Evolutionary conservation across 371 early-diverging fungal genomes (phyloP).

Genomic region (Rhizopus delemar): DNA sequence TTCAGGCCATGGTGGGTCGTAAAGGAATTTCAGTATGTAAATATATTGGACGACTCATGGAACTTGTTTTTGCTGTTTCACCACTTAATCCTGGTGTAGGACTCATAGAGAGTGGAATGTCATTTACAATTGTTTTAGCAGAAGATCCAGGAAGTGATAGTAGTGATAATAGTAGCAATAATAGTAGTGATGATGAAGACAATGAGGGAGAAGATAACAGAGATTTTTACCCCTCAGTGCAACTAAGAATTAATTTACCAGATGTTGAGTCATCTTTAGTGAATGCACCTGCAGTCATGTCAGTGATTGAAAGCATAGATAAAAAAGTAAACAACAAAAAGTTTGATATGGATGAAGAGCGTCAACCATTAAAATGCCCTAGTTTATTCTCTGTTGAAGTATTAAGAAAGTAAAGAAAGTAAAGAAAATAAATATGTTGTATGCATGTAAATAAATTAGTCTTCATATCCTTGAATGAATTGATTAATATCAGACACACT

Average conservation of each 20-base stretch:
- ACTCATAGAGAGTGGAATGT: slow-evolving; percentile 33
- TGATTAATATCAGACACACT: slow-evolving; percentile 37
- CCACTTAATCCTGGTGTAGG: slow-evolving; percentile 45
- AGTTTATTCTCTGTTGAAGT: slow-evolving; percentile 25
- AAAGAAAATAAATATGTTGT: neutral
- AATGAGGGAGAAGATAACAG: slow-evolving; percentile 2
- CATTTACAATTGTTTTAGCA: slow-evolving; percentile 16
- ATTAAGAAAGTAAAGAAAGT: slow-evolving; percentile 10
- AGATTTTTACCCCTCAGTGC: slow-evolving; percentile 22
- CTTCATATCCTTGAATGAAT: slow-evolving; percentile 36
- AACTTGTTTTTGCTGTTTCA: slow-evolving; percentile 46
- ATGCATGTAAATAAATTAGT: slow-evolving; percentile 7
- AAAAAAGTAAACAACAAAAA: slow-evolving; percentile 31
- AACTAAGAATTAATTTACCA: slow-evolving; percentile 22
- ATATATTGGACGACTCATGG: slow-evolving; percentile 50
- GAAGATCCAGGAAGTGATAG: slow-evolving; percentile 6
- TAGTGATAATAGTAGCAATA: slow-evolving; percentile 2
- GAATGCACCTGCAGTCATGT: slow-evolving; percentile 31
- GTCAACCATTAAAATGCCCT: slow-evolving; percentile 25
- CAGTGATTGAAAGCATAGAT: slow-evolving; percentile 34
- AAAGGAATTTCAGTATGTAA: slow-evolving; percentile 45
- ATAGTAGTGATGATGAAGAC: slow-evolving; percentile 16
- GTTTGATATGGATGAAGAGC: slow-evolving; percentile 33
- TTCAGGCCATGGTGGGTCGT: slow-evolving; percentile 41
- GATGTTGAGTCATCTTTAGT: slow-evolving; percentile 17